Percentiles rank a stretch among this genome's conserved stretches.
Evolutionary conservation across 2,329 filamentous ascomycete species (phyloP).

Genomic region (Cryphonectria naterciae): DNA sequence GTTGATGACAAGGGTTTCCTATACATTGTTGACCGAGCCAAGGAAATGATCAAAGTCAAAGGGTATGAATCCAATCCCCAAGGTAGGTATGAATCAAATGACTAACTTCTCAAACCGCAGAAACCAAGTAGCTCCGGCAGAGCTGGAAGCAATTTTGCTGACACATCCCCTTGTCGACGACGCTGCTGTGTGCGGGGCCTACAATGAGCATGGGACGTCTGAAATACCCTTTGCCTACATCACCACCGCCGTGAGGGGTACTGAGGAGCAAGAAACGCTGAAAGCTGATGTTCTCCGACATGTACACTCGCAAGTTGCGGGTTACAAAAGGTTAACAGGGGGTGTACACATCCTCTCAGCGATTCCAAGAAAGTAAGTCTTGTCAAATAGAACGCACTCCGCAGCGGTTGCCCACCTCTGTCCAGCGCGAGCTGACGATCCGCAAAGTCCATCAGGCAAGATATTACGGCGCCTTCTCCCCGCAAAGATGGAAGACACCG

Average conservation of each 20-base stretch:
- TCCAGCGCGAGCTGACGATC: not conserved
- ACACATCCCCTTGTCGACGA: constrained; percentile 20
- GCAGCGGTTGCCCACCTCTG: too few species aligned
- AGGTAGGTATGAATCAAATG: not conserved
- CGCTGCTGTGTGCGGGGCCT: constrained; percentile 22
- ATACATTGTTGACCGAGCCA: constrained; percentile 23
- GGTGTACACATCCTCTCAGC: constrained; percentile 16
- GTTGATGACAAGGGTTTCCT: constrained; percentile 22
- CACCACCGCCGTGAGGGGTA: not conserved
- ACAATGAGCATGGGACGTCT: constrained; percentile 25
- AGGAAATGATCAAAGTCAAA: constrained; percentile 29
- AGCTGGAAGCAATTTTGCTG: constrained; percentile 22
- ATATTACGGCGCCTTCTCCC: constrained; percentile 25
- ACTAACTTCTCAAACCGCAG: not conserved
- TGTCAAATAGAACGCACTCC: too few species aligned
- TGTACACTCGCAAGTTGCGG: constrained; percentile 16
- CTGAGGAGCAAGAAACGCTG: not conserved
- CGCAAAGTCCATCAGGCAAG: constrained; percentile 23
- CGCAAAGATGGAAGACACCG: not conserved
- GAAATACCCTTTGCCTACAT: constrained; percentile 25
- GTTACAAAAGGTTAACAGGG: constrained; percentile 22
- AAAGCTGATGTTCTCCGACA: constrained; percentile 8
- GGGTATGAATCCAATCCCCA: constrained; percentile 9
- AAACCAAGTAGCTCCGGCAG: constrained; percentile 25
- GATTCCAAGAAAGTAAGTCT: constrained; percentile 24